Percentiles rank a stretch among this genome's conserved stretches.
phyloP scores from a whole-genome alignment of 2,329 filamentous ascomycete species.

The Colletotrichum ledebouriae region DNA sequence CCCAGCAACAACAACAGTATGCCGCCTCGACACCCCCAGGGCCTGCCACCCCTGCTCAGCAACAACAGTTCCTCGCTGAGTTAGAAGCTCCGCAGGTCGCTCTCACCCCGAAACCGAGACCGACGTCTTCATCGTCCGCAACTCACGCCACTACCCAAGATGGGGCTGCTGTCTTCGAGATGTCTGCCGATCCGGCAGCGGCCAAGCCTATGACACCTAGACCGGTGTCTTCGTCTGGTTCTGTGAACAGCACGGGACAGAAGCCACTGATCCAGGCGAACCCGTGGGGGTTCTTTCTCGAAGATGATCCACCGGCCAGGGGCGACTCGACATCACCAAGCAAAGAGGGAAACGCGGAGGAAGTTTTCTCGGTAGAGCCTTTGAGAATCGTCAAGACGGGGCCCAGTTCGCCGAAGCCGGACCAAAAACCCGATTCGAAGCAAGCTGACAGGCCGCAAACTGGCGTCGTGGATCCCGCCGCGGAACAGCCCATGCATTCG shows the following conservation, averaged over 20 bases:
- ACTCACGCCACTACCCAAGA: neutral
- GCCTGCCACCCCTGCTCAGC: neutral
- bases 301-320: slow-evolving; percentile 14
- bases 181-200: slow-evolving; percentile 27
- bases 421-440: neutral
- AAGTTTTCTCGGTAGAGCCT: slow-evolving; percentile 31
- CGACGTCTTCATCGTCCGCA: slow-evolving; percentile 19
- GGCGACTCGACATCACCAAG: neutral
- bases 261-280: slow-evolving; percentile 40
- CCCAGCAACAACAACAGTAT: slow-evolving; percentile 27
- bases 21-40: neutral
- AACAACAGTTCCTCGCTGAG: slow-evolving; percentile 41
- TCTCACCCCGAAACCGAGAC: slow-evolving; percentile 5
- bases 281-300: slow-evolving; percentile 43
- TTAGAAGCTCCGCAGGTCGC: slow-evolving; percentile 32
- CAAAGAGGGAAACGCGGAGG: neutral
- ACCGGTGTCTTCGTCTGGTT: neutral
- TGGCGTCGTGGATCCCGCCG: neutral
- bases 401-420: slow-evolving; percentile 1
- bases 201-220: neutral
- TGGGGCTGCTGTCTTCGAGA: slow-evolving; percentile 17
- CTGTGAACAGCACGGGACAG: neutral
- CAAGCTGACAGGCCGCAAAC: neutral
- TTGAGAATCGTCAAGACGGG: slow-evolving; percentile 39
- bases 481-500: slow-evolving; percentile 3